Evolutionary conservation across 2,329 filamentous ascomycete species (phyloP), one percentile per base, ranked within the genome.

Genomic region (Aureobasidium pullulans): DNA sequence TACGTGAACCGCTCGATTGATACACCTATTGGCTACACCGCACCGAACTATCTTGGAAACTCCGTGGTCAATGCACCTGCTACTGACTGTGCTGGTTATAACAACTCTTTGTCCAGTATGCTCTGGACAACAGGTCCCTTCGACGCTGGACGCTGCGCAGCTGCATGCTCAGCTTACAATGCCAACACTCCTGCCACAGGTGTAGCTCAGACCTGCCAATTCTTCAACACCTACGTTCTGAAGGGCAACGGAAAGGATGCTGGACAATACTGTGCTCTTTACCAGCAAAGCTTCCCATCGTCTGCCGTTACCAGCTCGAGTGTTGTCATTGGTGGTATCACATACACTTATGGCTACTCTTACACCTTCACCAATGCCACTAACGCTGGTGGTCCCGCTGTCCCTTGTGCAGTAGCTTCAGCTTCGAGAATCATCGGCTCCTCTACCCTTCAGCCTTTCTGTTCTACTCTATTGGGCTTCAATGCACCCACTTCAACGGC

Each of bases 181-280:
- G 53, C 58, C 29, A 57, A 56, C 19, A 59, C 66, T 46, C 64
- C 65, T 6, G 57, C 60, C 1, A 31, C 43, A 0, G 60, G 59
- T 40, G 58, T 59, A 16, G 60, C 44, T 19, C 61, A 60, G 32
- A 57, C 50, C 1, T 66, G 64, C 53, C 37, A 28, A 36, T 67
- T 67, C 69, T 72, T 75, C 65, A 73, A 72, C 44, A 66, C 70
- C 0, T 77, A 73, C 61, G 64, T 76, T 52, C 60, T 75, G 16
- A 66, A 67, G 54, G 70, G 69, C 66, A 74, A 76, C 62, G 69
- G 70, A 7, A 53, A 59, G 23, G 64, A 70, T 1, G 59, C 69
- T 34, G 73, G 73, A 10, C 71, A 71, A 16, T 70, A 72, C 60
- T 77, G 74, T 64, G 64, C 69, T 23, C 56, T 77, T 49, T 77